A percentile compares a stretch with the other conserved stretches of the same genome.
Conservation (phyloP, 2,329 filamentous ascomycete species). For the Bisporella sp. region DNA sequence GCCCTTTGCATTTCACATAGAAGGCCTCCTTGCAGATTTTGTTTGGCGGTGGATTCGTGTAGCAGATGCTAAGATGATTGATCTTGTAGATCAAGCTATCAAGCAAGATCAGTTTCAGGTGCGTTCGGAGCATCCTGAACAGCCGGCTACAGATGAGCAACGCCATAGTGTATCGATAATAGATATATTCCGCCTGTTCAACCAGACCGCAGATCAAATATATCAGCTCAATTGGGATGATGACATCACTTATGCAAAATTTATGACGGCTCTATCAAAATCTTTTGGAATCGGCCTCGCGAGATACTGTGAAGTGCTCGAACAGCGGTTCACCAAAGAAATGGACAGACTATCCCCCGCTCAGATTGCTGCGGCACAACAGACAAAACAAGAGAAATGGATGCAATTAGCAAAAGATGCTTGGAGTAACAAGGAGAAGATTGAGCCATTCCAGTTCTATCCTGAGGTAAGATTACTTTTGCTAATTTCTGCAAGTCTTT, state of each 20-base stretch:
- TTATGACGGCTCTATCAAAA: conserved; percentile 90
- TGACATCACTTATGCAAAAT: conserved; percentile 87
- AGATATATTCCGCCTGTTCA: conserved; percentile 91
- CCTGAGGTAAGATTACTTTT: conserved; percentile 58
- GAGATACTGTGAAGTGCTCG: conserved; percentile 85
- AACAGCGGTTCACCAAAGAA: conserved; percentile 77
- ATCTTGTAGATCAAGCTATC: conserved; percentile 84
- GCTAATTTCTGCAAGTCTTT: not conserved
- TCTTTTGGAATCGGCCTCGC: conserved; percentile 77
- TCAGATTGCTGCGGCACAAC: conserved; percentile 69
- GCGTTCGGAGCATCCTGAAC: conserved; percentile 54
- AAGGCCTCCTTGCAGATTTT: conserved; percentile 79
- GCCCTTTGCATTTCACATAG: conserved; percentile 81
- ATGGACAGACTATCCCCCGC: conserved; percentile 90
- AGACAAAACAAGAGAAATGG: conserved; percentile 86
- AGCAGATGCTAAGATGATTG: conserved; percentile 71
- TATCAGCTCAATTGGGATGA: conserved; percentile 86
- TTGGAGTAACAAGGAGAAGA: conserved; percentile 84
- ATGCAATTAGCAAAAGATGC: conserved; percentile 91
- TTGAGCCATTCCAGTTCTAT: conserved; percentile 95
- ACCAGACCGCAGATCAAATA: conserved; percentile 83
- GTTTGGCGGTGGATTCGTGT: conserved; percentile 92
- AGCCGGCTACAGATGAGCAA: conserved; percentile 67
- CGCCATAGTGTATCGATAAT: conserved; percentile 90
- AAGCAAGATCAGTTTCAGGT: conserved; percentile 84